Conservation (phyloP, 2,329 filamentous ascomycete genomes). For the Pyricularia pennisetigena region DNA sequence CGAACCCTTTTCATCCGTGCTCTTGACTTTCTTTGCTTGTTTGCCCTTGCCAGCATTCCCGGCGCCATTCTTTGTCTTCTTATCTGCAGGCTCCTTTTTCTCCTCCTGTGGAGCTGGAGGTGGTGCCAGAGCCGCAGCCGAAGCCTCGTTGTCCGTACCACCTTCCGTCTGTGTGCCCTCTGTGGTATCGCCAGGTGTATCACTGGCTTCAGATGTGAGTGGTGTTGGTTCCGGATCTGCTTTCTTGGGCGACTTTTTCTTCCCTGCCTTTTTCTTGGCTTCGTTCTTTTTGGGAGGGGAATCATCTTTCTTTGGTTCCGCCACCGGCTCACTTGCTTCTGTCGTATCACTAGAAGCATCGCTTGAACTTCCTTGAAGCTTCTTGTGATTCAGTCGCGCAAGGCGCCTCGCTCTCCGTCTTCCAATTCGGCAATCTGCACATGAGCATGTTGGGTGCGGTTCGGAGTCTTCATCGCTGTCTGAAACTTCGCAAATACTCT, state of each 20-base stretch:
- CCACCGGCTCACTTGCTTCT: not conserved
- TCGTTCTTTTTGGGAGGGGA: not conserved
- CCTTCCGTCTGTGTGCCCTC: slow-evolving; percentile 6
- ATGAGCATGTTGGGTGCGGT: slow-evolving; percentile 25
- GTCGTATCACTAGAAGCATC: slow-evolving; percentile 7
- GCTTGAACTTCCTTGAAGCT: not conserved
- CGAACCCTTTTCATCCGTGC: not conserved
- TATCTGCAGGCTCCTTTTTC: slow-evolving; percentile 1
- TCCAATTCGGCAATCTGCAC: slow-evolving; percentile 18
- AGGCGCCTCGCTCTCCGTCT: slow-evolving; percentile 15
- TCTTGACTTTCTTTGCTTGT: slow-evolving; percentile 1
- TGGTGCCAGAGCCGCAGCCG: slow-evolving; percentile 12
- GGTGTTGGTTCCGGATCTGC: not conserved
- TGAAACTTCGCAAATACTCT: slow-evolving; percentile 3
- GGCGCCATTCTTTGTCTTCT: slow-evolving; percentile 5
- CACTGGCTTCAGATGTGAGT: not conserved
- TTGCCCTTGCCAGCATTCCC: slow-evolving; percentile 4
- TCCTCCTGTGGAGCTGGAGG: slow-evolving; percentile 6
- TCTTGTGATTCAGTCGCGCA: slow-evolving; percentile 6
- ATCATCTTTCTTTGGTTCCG: not conserved
- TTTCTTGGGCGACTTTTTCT: slow-evolving; percentile 7
- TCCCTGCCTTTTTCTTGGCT: not conserved
- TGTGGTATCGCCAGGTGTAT: slow-evolving; percentile 2
- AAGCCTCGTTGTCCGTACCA: slow-evolving; percentile 7
- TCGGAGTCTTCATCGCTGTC: slow-evolving; percentile 17